A percentile compares a stretch with the other conserved stretches of the same genome.
Evolutionary conservation across 140 eudicot species (phyloP).

Genomic region (Erigeron philadelphicus): DNA sequence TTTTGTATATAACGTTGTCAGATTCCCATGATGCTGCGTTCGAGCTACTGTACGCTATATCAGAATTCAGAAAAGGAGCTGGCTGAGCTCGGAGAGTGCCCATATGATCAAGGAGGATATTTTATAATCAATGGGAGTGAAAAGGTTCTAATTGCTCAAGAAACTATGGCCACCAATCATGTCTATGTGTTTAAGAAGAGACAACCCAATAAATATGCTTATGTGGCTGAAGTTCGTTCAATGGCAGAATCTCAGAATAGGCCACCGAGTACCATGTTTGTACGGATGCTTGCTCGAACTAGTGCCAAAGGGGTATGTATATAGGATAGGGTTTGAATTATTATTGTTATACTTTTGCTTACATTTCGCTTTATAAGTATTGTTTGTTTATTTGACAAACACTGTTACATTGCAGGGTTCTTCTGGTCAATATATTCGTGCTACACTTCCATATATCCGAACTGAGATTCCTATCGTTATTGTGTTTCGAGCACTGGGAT

Average conservation of each 20-base stretch:
- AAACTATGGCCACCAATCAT: constrained; percentile 17
- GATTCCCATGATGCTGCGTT: constrained; percentile 97
- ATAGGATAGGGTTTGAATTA: not conserved
- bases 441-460: constrained; percentile 89
- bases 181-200: constrained; percentile 15
- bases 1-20: constrained; percentile 2
- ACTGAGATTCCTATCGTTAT: constrained; percentile 87
- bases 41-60: constrained; percentile 78
- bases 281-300: constrained; percentile 11
- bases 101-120: constrained; percentile 31
- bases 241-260: not conserved
- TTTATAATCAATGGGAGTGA: constrained; percentile 10
- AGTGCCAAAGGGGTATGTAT: constrained; percentile 9
- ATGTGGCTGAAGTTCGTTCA: constrained; percentile 19
- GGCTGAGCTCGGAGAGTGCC: constrained; percentile 96
- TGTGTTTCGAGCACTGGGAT: constrained; percentile 87
- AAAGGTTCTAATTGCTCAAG: constrained; percentile 21
- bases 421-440: constrained; percentile 77
- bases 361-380: too few species aligned
- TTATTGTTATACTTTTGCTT: too few species aligned
- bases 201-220: constrained; percentile 5
- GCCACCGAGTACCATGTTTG: constrained; percentile 1
- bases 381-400: too few species aligned
- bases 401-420: constrained; percentile 5
- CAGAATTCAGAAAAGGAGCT: constrained; percentile 88